Base-by-base conservation (phyloP, 1,139 yeast species). In the Taphrina populina region DNA sequence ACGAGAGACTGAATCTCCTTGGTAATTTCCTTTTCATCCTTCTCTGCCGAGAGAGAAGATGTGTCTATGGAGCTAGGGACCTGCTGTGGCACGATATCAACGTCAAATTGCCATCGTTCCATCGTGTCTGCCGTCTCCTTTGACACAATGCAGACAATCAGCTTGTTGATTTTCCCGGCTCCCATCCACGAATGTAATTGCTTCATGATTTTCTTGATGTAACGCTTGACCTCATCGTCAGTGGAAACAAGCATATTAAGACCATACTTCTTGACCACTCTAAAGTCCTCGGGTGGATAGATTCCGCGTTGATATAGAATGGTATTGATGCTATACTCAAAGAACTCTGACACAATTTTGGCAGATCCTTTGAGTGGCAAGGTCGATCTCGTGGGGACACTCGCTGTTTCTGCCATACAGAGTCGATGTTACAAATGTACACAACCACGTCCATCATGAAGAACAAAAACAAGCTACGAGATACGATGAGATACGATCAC, bases 241-340 rank as follows among this genome's bases (percentile, higher is more conserved):
- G 78, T 78, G 3, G 86, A 80, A 27, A 84, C 78, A 52, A 90
- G 74, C 69, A 90, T 71, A 58, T 85, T 85, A 56, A 90, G 69
- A 40, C 88, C 96, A 69, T 88, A 90, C 67, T 88, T 88, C 63
- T 80, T 78, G 2, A 87, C 90, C 0, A 84, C 76, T 59, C 79
- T 79, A 69, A 90, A 90, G 67, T 88, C 96, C 63, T 87, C 95
- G 1, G 87, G 77, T 0, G 96, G 96, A 65, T 90, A 90, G 35
- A 90, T 83, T 0, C 95, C 95, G 56, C 97, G 73, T 67, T 90
- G 97, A 69, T 84, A 90, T 4, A 90, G 76, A 30, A 90, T 86
- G 59, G 83, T 81, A 67, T 86, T 84, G 60, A 87, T 81, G 58
- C 90, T 81, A 66, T 80, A 87, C 65, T 85, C 82, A 66, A 88